Base-by-base conservation (phyloP, 179 eudicot species). In the Sideroxylon spinosum region DNA sequence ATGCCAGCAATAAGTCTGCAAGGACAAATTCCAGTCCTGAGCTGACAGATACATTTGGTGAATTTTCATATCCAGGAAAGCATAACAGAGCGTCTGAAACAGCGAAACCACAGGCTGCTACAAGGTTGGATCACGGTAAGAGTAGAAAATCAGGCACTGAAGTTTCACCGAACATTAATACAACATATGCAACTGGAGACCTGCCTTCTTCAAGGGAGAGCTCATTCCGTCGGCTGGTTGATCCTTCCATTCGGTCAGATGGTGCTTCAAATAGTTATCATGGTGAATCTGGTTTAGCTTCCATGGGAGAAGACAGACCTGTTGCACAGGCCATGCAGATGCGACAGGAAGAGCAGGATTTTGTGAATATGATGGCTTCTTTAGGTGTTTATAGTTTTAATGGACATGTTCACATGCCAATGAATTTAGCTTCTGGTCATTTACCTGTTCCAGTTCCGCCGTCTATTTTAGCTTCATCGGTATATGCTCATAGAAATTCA, bases 21-120 rank as follows among this genome's bases (percentile, higher is more conserved):
- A 84, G 89, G 82, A 84, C 92, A 68, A 79, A 80, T 56, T 87
- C 92, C 68, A 87, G 87, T 78, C 87, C 89, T 59, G 92, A 89
- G 66, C 77, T 84, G 80, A 78, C 81, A 0, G 85, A 70, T 78
- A 64, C 82, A 78, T 83, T 83, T 2, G 72, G 70, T 70, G 76
- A 85, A 55, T 77, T 72, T 77, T 72, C 61, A 68, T 57, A 74
- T 79, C 82, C 28, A 67, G 28, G 63, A 62, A 86, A 73, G 78
- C 81, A 61, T 76, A 80, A 79, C 64, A 73, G 22, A 62, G 74
- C 77, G 65, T 28, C 80, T 22, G 84, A 82, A 80, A 78, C 65
- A 60, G 64, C 57, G 53, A 82, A 82, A 37, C 84, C 77, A 16
- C 82, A 79, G 32, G 7, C 71, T 76, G 28, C 74, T 17, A 53